Evolutionary conservation across 2,329 filamentous ascomycete genomes (phyloP), one percentile per base, ranked within the genome.

Genomic region (Lachnellula suecica): DNA sequence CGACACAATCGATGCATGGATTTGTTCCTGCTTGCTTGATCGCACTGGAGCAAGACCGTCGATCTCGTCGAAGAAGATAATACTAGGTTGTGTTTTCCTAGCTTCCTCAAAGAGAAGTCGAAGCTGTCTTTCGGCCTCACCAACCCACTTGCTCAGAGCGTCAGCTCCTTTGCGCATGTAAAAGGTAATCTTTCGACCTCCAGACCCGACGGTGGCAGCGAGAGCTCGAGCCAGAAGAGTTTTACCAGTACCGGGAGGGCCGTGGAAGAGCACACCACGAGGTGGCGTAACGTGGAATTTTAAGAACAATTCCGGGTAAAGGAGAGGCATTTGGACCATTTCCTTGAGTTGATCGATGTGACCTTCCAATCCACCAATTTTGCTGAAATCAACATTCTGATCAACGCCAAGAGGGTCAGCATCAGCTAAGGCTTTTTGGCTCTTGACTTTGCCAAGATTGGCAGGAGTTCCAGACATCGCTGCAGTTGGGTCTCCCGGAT

Each of bases 131-230:
- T 99, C 94, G 9, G 95, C 94, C 72, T 99, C 94, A 67, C 94
- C 94, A 47, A 99, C 94, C 94, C 94, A 99, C 72, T 99, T 99
- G 71, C 92, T 97, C 57, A 99, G 76, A 15, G 92, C 92, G 79
- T 99, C 94, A 22, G 94, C 95, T 68, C 94, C 95, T 72, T 99
- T 99, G 55, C 94, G 88, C 94, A 99, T 99, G 72, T 97, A 99
- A 64, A 99, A 99, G 0, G 92, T 97, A 58, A 99, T 94, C 69
- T 97, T 97, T 60, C 88, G 87, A 20, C 93, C 93, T 45, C 93
- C 88, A 11, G 88, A 84, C 58, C 91, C 92, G 53, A 96, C 88
- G 56, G 89, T 95, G 51, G 94, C 95, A 45, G 95, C 92, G 43
- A 99, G 77, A 38, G 94, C 94, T 64, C 94, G 84, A 47, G 95